A percentile compares a stretch with the other conserved stretches of the same genome.
phyloP scores from a whole-genome alignment of 352 stramenopile genomes.

The Pythium apleroticum region DNA sequence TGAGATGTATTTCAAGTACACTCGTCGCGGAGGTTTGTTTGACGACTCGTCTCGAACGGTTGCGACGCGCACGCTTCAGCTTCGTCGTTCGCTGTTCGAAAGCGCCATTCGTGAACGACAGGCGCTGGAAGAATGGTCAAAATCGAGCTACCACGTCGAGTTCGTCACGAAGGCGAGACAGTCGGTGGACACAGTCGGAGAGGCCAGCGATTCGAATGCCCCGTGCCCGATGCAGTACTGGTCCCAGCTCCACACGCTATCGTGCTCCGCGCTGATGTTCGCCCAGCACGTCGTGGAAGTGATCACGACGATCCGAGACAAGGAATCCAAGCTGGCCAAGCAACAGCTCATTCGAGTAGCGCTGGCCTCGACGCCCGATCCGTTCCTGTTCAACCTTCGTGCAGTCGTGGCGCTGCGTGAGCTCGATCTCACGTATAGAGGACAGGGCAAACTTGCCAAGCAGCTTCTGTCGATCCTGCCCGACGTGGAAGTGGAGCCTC shows the following conservation, averaged over 20 bases:
- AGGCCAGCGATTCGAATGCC: slow-evolving; percentile 8
- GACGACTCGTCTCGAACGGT: slow-evolving; percentile 59
- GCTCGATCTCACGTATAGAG: slow-evolving; percentile 63
- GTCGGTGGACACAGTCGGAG: slow-evolving; percentile 3
- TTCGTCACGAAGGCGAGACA: not conserved
- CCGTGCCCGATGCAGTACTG: slow-evolving; percentile 47
- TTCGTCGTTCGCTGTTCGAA: slow-evolving; percentile 59
- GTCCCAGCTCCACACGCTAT: slow-evolving; percentile 39
- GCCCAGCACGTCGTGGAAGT: slow-evolving; percentile 68
- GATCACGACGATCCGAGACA: slow-evolving; percentile 70
- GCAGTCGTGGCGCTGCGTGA: slow-evolving; percentile 50
- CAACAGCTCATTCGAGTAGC: slow-evolving; percentile 47
- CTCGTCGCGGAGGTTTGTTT: slow-evolving; percentile 50
- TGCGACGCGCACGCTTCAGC: slow-evolving; percentile 57
- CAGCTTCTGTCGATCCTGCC: slow-evolving; percentile 57
- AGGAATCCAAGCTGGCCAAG: slow-evolving; percentile 54
- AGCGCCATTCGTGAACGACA: slow-evolving; percentile 46
- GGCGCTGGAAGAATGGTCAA: slow-evolving; percentile 29
- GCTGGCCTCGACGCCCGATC: slow-evolving; percentile 47
- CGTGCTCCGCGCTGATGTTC: slow-evolving; percentile 66
- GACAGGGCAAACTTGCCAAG: slow-evolving; percentile 70
- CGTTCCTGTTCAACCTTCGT: slow-evolving; percentile 55
- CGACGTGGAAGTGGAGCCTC: slow-evolving; percentile 33
- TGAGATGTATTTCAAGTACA: slow-evolving; percentile 82
- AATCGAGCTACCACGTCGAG: slow-evolving; percentile 11